A percentile compares a stretch with the other conserved stretches of the same genome.
phyloP scores from a whole-genome alignment of 306 rosid species.

The Rosa chinensis region DNA sequence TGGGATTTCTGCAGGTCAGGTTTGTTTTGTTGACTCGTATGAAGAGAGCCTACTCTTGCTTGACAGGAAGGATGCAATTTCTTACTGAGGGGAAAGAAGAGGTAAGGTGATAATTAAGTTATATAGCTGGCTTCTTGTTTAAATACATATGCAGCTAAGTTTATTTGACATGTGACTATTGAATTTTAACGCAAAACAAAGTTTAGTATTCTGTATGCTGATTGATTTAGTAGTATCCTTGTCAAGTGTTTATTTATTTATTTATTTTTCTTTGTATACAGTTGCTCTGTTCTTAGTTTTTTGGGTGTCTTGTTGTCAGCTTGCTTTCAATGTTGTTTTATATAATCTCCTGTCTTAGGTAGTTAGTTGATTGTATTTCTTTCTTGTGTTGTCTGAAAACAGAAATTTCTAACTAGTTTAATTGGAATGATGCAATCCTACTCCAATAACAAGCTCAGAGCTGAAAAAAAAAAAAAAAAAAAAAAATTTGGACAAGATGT shows the following conservation, averaged over 20 bases:
- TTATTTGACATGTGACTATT: background rate
- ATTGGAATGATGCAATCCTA: background rate
- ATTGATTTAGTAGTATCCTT: background rate
- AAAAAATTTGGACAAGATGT: background rate
- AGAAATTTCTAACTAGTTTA: background rate
- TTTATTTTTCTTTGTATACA: background rate
- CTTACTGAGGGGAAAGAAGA: background rate
- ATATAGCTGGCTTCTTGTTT: background rate
- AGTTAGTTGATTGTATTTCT: background rate
- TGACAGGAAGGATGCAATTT: background rate
- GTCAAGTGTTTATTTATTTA: background rate
- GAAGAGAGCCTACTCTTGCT: slow-evolving; percentile 2
- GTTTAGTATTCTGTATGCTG: background rate
- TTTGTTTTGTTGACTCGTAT: background rate
- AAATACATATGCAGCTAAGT: background rate
- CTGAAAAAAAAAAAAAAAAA: background rate
- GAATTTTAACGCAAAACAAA: background rate
- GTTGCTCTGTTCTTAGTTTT: background rate
- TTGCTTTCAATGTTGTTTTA: background rate
- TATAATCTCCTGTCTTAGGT: background rate
- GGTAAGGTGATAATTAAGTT: background rate
- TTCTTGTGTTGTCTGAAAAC: background rate
- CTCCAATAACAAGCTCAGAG: background rate
- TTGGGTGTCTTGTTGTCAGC: background rate
- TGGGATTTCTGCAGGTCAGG: background rate